Evolutionary conservation across 225 moss, liverwort and hornwort genomes (phyloP), one percentile per base, ranked within the genome.

Genomic region (Lunularia cruciata): DNA sequence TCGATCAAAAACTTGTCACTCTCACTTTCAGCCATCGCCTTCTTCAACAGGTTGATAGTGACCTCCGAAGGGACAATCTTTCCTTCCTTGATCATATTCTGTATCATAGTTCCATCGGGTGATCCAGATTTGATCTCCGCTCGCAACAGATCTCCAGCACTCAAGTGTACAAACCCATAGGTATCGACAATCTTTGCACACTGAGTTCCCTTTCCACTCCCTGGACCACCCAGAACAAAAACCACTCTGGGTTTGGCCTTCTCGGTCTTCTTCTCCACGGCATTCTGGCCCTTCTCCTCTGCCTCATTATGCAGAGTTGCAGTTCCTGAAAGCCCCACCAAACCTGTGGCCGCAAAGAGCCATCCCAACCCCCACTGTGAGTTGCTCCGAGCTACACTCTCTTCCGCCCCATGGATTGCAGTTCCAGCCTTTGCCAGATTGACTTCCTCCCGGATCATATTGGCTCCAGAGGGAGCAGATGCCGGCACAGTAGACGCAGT

Each of bases 171-270:
- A 51, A 90, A 95, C 2, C 92, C 88, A 47, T 85, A 92, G 36
- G 69, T 87, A 1, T 95, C 87, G 30, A 92, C 95, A 71, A 95
- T 88, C 74, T 81, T 95, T 14, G 75, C 16, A 62, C 95, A 95
- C 71, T 95, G 95, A 6, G 95, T 95, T 14, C 95, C 95, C 73
- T 95, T 95, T 8, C 95, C 95, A 74, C 95, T 95, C 34, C 95
- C 95, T 37, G 95, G 95, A 51, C 95, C 95, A 57, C 95, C 95
- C 88, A 86, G 68, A 38, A 61, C 49, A 65, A 47, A 30, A 57
- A 33, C 43, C 16, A 66, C 65, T 18, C 65, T 28, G 6, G 65
- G 65, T 42, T 48, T 66, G 9, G 65, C 47, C 3, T 19, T 46
- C 26, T 20, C 23, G 47, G 31, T 66, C 47, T 32, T 19, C 5